phyloP scores from a whole-genome alignment of 257 asterid genomes.

The Solanum lycopersicoides region DNA sequence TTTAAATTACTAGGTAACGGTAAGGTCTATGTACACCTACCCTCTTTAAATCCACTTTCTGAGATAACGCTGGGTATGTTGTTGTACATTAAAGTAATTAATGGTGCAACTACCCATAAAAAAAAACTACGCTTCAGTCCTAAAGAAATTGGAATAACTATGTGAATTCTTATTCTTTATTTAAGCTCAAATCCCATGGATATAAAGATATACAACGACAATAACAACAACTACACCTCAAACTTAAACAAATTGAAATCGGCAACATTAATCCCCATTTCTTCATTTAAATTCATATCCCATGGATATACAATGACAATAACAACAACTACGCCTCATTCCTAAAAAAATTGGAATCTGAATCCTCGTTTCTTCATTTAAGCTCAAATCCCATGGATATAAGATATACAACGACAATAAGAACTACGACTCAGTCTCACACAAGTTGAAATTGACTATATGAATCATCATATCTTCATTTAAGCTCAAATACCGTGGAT shows the following conservation, averaged over 20 bases:
- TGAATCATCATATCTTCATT: too few species aligned
- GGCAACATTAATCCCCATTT: neutral
- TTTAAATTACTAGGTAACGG: neutral
- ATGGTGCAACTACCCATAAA: neutral
- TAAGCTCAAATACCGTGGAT: neutral
- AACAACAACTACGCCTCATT: neutral
- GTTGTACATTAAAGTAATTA: neutral
- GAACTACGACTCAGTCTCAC: too few species aligned
- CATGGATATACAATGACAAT: neutral
- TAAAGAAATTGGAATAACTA: neutral
- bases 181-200: neutral
- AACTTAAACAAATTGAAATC: neutral
- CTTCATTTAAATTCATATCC: neutral
- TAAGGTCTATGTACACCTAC: neutral
- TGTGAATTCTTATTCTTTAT: too few species aligned
- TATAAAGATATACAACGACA: neutral
- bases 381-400: neutral
- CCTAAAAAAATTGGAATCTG: neutral
- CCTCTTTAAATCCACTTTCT: neutral
- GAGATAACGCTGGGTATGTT: too few species aligned
- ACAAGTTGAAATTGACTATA: too few species aligned
- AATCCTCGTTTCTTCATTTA: neutral
- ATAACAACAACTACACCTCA: neutral
- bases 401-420: too few species aligned
- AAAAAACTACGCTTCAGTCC: neutral